phyloP scores from a whole-genome alignment of 2,329 filamentous ascomycete genomes.

The Aschersonia sp. region DNA sequence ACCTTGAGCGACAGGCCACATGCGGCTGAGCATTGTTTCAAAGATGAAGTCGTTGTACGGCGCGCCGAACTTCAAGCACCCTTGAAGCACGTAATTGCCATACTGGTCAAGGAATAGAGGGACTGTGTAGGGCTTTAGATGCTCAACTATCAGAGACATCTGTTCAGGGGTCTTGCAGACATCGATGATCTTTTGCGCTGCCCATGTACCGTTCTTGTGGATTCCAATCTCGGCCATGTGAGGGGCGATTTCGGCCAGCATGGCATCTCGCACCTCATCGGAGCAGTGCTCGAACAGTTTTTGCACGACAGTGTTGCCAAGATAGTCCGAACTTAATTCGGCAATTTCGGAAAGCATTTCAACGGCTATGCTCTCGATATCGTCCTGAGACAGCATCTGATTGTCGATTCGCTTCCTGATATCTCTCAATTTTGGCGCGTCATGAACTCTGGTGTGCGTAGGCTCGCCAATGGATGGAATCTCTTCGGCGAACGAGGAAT shows the following conservation, averaged over 20 bases:
- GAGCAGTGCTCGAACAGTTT: slow-evolving; percentile 97
- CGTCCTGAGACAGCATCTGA: slow-evolving; percentile 66
- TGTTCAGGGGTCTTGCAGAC: slow-evolving; percentile 76
- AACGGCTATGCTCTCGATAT: slow-evolving; percentile 84
- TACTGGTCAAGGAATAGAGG: slow-evolving; percentile 95
- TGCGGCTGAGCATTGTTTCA: slow-evolving; percentile 84
- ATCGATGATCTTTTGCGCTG: slow-evolving; percentile 97
- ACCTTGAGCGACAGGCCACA: slow-evolving; percentile 89
- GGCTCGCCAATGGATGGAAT: slow-evolving; percentile 84
- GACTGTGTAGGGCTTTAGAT: slow-evolving; percentile 73
- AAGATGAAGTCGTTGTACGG: slow-evolving; percentile 96
- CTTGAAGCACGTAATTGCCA: slow-evolving; percentile 95
- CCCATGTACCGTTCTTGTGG: slow-evolving; percentile 99
- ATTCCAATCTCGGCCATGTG: slow-evolving; percentile 93
- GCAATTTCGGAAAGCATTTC: slow-evolving; percentile 96
- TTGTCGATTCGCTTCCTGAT: slow-evolving; percentile 98
- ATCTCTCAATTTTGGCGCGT: slow-evolving; percentile 86
- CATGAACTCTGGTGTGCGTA: slow-evolving; percentile 75
- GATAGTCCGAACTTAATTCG: slow-evolving; percentile 86
- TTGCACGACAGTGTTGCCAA: slow-evolving; percentile 98
- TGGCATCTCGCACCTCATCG: slow-evolving; percentile 76
- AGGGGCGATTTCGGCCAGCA: slow-evolving; percentile 77
- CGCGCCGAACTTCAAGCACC: slow-evolving; percentile 80
- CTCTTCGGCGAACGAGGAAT: slow-evolving; percentile 59
- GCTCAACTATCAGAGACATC: slow-evolving; percentile 72